Evolutionary conservation across 1,139 yeast genomes (phyloP).

Genomic region (Eremothecium gossypii): DNA sequence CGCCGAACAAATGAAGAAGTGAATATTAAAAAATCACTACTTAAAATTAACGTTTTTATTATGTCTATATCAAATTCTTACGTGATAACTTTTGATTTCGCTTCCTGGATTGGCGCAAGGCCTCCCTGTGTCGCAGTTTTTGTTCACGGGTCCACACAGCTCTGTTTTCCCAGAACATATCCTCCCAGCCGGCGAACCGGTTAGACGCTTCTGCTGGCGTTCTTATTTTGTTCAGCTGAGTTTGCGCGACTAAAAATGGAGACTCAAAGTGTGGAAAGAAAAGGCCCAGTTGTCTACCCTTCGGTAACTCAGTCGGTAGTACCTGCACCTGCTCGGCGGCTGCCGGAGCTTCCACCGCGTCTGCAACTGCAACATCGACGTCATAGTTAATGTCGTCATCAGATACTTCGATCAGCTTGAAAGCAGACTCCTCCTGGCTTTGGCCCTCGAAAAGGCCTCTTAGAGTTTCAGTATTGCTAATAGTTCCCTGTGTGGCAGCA

Average conservation of each 20-base stretch:
- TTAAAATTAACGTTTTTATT: too few species aligned
- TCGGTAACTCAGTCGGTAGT: constrained; percentile 9
- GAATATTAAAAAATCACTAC: neutral
- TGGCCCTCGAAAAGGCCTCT: constrained; percentile 55
- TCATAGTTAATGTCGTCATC: constrained; percentile 34
- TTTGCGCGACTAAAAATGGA: constrained; percentile 76
- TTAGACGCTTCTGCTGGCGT: constrained; percentile 31
- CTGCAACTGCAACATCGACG: constrained; percentile 15
- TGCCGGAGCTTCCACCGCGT: constrained; percentile 10
- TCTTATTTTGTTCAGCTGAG: constrained; percentile 58
- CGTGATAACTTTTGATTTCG: constrained; percentile 25
- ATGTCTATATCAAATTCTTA: constrained; percentile 6
- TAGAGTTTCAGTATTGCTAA: constrained; percentile 47
- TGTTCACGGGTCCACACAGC: constrained; percentile 73
- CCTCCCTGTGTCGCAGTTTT: constrained; percentile 69
- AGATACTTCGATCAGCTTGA: constrained; percentile 30
- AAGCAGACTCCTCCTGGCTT: constrained; percentile 25
- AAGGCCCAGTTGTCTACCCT: constrained; percentile 39
- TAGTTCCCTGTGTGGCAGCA: neutral
- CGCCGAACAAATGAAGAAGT: constrained; percentile 7
- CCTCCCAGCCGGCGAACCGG: constrained; percentile 51
- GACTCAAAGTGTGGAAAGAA: constrained; percentile 80
- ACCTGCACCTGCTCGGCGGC: constrained; percentile 12
- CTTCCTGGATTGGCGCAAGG: constrained; percentile 48
- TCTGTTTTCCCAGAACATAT: constrained; percentile 75